Base-by-base conservation (phyloP, 164 flowering plant genomes). In the Magnolia kwangsiensis region DNA sequence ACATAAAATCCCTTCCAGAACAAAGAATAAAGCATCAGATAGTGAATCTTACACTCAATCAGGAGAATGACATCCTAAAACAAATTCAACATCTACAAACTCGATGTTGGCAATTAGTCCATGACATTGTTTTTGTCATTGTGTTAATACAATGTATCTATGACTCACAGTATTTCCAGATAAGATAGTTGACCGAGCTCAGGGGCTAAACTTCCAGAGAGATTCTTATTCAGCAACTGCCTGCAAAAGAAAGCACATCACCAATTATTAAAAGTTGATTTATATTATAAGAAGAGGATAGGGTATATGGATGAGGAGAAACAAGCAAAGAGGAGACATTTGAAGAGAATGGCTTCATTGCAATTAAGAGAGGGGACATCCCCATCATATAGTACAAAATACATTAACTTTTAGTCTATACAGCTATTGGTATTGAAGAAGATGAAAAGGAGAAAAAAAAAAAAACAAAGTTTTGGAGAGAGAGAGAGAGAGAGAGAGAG, bases 1-100 rank as follows among this genome's bases (percentile, higher is more conserved):
- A 94, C 95, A 92, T 89, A 77, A 94, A 87, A 81, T 90, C 86
- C 78, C 98, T 94, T 71, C 72, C 73, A 70, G 66, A 55, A 79
- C 63, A 70, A 75, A 76, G 1, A 11, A 51, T 69, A 71, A 67
- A 11, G 66, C 11, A 14, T 69, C 16, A 79, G 67, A 74, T 1
- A 11, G 2, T 11, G 63, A 73, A 27, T 1, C 4, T 24, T 64
- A n/a, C 27, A 24, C 29, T 24, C 49, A 29, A 67, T 27, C 18
- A 67, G 18, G 45, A 67, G 19, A 64, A 29, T 9, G 9, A 18
- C 13, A 4, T 16, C 13, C 24, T 67, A 29, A 67, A 67, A 29
- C 67, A 7, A 55, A 55, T 55, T 55, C 8, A 1, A 16, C 16
- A 55, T 55, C 13, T 55, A 55, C 61, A 55, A 55, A 55, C 11